phyloP scores from a whole-genome alignment of 768 basidiomycete species.

The Phylloporus rhodoxanthus region DNA sequence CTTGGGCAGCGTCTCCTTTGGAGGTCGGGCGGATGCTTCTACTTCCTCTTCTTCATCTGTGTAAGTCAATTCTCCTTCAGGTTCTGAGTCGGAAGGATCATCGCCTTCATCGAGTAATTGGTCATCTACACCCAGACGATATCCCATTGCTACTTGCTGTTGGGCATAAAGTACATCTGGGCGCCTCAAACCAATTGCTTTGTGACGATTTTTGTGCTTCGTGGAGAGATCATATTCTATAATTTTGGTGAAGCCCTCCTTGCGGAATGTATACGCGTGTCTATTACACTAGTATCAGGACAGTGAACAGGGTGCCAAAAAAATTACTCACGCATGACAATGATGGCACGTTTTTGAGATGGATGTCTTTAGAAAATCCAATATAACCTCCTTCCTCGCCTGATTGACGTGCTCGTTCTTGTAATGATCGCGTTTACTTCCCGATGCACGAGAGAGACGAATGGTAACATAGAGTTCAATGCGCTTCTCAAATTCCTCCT shows the following conservation, averaged over 20 bases:
- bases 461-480: constrained; percentile 62
- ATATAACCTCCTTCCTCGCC: constrained; percentile 74
- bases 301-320: background rate
- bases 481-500: constrained; percentile 55
- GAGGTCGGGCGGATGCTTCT: constrained; percentile 28
- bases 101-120: constrained; percentile 38
- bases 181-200: constrained; percentile 50
- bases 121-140: constrained; percentile 22
- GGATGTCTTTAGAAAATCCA: constrained; percentile 69
- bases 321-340: constrained; percentile 71
- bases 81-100: constrained; percentile 46
- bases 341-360: constrained; percentile 73
- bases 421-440: constrained; percentile 73
- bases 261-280: constrained; percentile 80
- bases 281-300: constrained; percentile 35
- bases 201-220: constrained; percentile 67
- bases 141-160: constrained; percentile 23
- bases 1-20: constrained; percentile 46
- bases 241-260: constrained; percentile 90
- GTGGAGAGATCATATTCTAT: constrained; percentile 84
- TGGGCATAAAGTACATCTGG: constrained; percentile 68
- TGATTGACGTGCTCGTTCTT: constrained; percentile 88
- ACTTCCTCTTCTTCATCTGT: constrained; percentile 52
- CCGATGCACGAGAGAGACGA: constrained; percentile 37
- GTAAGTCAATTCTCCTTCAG: constrained; percentile 41